phyloP scores from a whole-genome alignment of 352 stramenopile species.

The Phytophthora europaea region DNA sequence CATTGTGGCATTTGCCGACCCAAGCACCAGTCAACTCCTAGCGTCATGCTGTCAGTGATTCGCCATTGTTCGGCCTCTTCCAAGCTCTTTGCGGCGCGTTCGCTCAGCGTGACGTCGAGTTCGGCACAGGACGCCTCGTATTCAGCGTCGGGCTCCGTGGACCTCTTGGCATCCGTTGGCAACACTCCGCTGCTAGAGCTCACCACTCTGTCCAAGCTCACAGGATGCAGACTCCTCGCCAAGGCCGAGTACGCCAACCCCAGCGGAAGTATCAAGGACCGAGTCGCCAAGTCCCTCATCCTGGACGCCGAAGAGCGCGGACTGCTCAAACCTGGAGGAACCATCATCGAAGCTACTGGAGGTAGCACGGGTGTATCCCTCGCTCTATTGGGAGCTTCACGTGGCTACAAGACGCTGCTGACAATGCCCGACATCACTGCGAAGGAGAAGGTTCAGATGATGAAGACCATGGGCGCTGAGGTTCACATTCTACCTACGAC shows the following conservation, averaged over 20 bases:
- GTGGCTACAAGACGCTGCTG: conserved; percentile 87
- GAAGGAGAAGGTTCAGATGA: conserved; percentile 82
- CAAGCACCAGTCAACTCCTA: conserved; percentile 11
- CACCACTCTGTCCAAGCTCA: conserved; percentile 71
- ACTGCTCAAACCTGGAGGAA: conserved; percentile 75
- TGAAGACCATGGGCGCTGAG: conserved; percentile 79
- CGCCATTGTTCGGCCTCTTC: not conserved
- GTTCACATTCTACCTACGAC: conserved; percentile 71
- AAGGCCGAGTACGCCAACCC: conserved; percentile 93
- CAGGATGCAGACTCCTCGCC: conserved; percentile 78
- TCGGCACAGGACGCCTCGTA: not conserved
- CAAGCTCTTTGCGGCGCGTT: conserved; percentile 8
- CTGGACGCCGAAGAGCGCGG: conserved; percentile 91
- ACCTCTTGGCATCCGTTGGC: conserved; percentile 73
- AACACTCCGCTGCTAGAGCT: conserved; percentile 85
- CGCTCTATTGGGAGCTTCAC: conserved; percentile 86
- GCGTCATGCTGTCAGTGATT: conserved; percentile 29
- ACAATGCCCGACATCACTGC: conserved; percentile 81
- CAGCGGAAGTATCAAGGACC: conserved; percentile 95
- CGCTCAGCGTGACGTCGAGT: conserved; percentile 17
- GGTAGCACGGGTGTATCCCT: conserved; percentile 95
- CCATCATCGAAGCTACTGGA: conserved; percentile 85
- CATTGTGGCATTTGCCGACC: conserved; percentile 21
- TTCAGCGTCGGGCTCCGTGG: conserved; percentile 44
- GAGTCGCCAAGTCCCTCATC: conserved; percentile 94